Base-by-base conservation (phyloP, 2,329 filamentous ascomycete species). In the Trichoderma citrinoviride region DNA sequence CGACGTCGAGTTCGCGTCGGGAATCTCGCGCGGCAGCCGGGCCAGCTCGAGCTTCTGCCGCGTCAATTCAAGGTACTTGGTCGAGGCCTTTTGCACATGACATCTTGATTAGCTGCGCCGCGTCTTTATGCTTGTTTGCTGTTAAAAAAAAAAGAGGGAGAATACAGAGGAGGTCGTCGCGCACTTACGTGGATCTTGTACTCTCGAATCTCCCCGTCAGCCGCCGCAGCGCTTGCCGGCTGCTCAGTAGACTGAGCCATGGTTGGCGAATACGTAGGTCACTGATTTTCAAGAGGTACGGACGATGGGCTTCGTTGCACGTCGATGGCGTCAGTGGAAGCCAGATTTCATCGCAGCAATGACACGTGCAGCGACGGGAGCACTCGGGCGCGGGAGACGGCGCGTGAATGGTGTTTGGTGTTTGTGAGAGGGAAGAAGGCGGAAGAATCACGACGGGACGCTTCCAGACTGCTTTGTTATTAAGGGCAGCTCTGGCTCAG, bases 41-140 rank as follows among this genome's bases (percentile, higher is more conserved):
- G 87, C 87, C 52, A 90, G 79, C 71, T 90, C 85, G 10, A 91
- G 80, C 74, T 91, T 91, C 73, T 86, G 83, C 71, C 79, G 83
- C 6, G 88, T 91, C 66, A 90, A 79, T 52, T 89, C 83, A 1
- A 91, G 80, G 73, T 90, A 90, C 70, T 84, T 86, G 62, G 82
- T 84, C 2, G 87, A 90, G 17, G 90, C 84, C 87, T 89, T 37
- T 64, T 21, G 40, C 19, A 15, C 19, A 21, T 19, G 29, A 27
- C 53, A 23, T 37, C 7, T 14, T 40, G 17, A 21, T 62, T 54
- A 62, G 60, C 15, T 12, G 19, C 25, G 40, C 29, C 19, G 40
- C 49, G 7, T 23, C 7, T 47, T 41, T 47, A 43, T 12, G 53
- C 37, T 29, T 56, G 19, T 5, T 14, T 37, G 33, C 12, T 37